Conservation (phyloP, 2,329 filamentous ascomycete genomes). For the Colletotrichum filicis region DNA sequence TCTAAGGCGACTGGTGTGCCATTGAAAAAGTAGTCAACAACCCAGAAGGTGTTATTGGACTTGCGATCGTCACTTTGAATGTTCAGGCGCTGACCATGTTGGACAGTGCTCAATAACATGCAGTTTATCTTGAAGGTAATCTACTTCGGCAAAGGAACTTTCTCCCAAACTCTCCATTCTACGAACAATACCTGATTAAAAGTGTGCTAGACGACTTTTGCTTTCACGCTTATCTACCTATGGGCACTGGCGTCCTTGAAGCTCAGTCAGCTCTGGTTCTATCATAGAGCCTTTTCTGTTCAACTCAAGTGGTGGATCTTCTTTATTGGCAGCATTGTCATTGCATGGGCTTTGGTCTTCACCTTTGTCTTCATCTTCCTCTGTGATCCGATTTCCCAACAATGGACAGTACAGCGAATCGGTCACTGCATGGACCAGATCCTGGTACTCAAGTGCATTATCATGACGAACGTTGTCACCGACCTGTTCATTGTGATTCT, state of each 20-base stretch:
- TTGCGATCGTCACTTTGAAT: background rate
- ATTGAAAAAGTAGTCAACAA: background rate
- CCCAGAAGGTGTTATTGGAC: background rate
- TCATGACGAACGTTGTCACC: constrained; percentile 46
- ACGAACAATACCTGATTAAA: background rate
- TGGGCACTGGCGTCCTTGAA: constrained; percentile 38
- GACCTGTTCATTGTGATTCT: constrained; percentile 49
- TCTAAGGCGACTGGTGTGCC: too few species aligned
- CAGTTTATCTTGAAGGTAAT: constrained; percentile 33
- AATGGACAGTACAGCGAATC: constrained; percentile 38
- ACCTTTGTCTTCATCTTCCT: constrained; percentile 39
- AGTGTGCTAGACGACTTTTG: constrained; percentile 33
- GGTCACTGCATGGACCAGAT: constrained; percentile 39
- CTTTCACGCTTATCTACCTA: constrained; percentile 37
- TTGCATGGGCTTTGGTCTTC: constrained; percentile 36
- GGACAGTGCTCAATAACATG: constrained; percentile 31
- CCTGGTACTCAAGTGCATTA: constrained; percentile 37
- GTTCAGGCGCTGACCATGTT: background rate
- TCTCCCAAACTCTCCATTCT: background rate
- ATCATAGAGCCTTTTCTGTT: constrained; percentile 35
- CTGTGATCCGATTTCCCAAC: constrained; percentile 37
- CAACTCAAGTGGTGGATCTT: constrained; percentile 33
- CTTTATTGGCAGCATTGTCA: constrained; percentile 26
- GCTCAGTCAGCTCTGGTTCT: constrained; percentile 38
- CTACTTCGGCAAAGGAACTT: background rate